Evolutionary conservation across 768 basidiomycete genomes (phyloP).

Genomic region (Infundibulicybe gibba): DNA sequence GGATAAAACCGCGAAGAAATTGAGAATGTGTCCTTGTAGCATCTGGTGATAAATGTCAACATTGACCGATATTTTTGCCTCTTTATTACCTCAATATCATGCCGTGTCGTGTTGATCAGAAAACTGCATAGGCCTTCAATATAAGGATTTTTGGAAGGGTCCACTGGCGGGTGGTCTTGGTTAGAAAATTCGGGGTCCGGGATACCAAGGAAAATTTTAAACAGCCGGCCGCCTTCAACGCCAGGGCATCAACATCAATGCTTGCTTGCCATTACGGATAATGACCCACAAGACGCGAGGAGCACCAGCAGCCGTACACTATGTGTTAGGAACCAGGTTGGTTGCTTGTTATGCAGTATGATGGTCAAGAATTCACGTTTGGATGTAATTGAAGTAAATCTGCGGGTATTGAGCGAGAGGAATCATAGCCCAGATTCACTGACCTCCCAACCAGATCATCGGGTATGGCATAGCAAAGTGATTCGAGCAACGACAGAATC

Average conservation of each 20-base stretch:
- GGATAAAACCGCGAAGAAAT: conserved; percentile 38
- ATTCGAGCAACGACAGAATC: conserved; percentile 47
- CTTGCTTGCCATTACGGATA: neutral
- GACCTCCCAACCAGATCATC: conserved; percentile 39
- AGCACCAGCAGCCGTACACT: conserved; percentile 48
- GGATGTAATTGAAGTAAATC: conserved; percentile 28
- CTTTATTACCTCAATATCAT: conserved; percentile 37
- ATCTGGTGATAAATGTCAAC: conserved; percentile 2
- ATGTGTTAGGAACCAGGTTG: conserved; percentile 45
- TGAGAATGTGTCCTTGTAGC: conserved; percentile 31
- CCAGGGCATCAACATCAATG: conserved; percentile 3
- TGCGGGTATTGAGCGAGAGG: conserved; percentile 1
- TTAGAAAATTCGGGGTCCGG: conserved; percentile 18
- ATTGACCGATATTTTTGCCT: neutral
- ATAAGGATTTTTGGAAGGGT: conserved; percentile 30
- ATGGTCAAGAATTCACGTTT: conserved; percentile 37
- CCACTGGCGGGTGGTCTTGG: conserved; percentile 16
- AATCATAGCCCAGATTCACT: conserved; percentile 4
- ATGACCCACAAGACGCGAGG: conserved; percentile 49
- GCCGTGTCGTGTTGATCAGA: conserved; percentile 38
- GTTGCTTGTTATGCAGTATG: conserved; percentile 49
- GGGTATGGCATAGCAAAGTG: conserved; percentile 43
- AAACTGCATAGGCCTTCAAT: conserved; percentile 46
- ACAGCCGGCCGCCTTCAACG: conserved; percentile 36
- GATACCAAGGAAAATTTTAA: conserved; percentile 36